Conservation (phyloP, 257 asterid genomes). For the Gynochthodes officinalis region DNA sequence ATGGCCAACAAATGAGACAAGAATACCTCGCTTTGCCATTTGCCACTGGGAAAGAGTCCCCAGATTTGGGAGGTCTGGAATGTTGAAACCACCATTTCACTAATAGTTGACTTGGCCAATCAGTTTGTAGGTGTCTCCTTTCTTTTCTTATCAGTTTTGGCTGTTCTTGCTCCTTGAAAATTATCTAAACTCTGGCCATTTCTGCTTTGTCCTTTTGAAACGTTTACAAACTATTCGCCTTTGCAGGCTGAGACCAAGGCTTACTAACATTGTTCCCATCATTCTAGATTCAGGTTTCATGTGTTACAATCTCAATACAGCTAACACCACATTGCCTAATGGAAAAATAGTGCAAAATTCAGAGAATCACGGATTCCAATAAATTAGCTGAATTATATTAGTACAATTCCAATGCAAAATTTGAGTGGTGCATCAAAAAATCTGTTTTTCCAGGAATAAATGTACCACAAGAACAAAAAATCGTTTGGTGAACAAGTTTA, state of each 20-base stretch:
- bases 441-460: neutral
- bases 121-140: neutral
- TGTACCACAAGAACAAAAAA: neutral
- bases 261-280: neutral
- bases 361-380: neutral
- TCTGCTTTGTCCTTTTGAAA: neutral
- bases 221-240: neutral
- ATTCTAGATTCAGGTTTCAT: neutral
- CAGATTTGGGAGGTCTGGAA: neutral
- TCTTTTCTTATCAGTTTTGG: neutral
- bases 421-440: neutral
- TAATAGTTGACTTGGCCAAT: neutral
- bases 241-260: neutral
- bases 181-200: neutral
- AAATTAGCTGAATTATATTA: neutral
- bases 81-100: neutral
- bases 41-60: no score
- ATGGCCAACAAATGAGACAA: neutral
- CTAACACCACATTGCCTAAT: neutral
- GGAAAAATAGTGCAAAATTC: neutral
- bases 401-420: neutral
- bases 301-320: neutral
- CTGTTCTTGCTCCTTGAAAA: neutral
- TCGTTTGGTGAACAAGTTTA: neutral
- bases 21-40: neutral